phyloP scores from a whole-genome alignment of 2,329 filamentous ascomycete species.

The Botrytis byssoidea region DNA sequence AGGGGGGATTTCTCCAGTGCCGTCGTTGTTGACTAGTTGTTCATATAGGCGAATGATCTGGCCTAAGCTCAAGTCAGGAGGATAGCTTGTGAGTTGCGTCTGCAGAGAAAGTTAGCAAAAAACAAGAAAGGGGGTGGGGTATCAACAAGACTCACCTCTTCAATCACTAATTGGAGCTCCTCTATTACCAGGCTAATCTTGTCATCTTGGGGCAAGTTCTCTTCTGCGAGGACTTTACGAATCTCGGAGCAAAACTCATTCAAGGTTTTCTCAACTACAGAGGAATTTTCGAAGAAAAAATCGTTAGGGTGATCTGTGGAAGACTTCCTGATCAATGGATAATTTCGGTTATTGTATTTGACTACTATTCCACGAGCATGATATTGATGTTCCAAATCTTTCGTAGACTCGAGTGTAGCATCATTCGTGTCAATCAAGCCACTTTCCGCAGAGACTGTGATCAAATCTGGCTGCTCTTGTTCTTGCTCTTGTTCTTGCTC shows the following conservation, averaged over 20 bases:
- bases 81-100: slow-evolving; percentile 48
- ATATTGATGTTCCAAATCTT: background rate
- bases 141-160: slow-evolving; percentile 50
- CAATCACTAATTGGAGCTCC: slow-evolving; percentile 53
- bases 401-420: background rate
- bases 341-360: slow-evolving; percentile 16
- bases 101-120: slow-evolving; percentile 34
- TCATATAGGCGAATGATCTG: slow-evolving; percentile 60
- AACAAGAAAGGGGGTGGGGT: background rate
- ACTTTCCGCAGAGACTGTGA: background rate
- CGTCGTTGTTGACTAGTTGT: slow-evolving; percentile 58
- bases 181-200: slow-evolving; percentile 57
- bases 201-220: slow-evolving; percentile 55
- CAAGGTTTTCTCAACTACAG: slow-evolving; percentile 52
- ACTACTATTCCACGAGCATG: slow-evolving; percentile 18
- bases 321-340: slow-evolving; percentile 20
- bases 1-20: slow-evolving; percentile 49
- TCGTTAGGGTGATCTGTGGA: slow-evolving; percentile 48
- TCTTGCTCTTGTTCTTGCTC: background rate
- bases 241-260: slow-evolving; percentile 56
- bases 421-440: background rate
- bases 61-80: slow-evolving; percentile 50
- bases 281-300: slow-evolving; percentile 56
- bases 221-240: slow-evolving; percentile 50
- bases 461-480: background rate